Base-by-base conservation (phyloP, 257 asterid genomes). In the Primulina eburnea region DNA sequence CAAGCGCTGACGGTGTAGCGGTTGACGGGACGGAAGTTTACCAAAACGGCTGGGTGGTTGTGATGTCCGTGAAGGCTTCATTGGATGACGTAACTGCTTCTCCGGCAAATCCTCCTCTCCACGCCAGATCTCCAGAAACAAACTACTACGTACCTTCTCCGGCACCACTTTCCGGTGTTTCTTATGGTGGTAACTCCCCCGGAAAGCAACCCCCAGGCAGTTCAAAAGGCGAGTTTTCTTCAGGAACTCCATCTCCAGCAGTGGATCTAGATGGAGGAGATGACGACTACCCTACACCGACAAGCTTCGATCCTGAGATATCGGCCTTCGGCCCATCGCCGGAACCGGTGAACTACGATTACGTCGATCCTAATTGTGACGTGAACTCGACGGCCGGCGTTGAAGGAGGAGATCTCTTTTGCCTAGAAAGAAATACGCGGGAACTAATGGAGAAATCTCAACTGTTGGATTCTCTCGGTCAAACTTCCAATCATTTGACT, bases 21-120 rank as follows among this genome's bases (percentile, higher is more conserved):
- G 78, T 82, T 71, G 78, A 71, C 33, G 76, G 64, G 70, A 67
- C 68, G 64, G 94, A 88, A 83, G 83, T 86, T 69, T 90, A 88
- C 68, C 88, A 68, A 9, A 85, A 85, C 76, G 76, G 81, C 69
- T 88, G 97, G 96, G 75, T 90, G 10, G 88, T 81, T 26, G 87
- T 88, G 64, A 30, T 88, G 20, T 79, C 89, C 21, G 30, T 90
- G 52, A 32, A 64, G 68, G 52, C 60, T 68, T 70, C 95, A 20
- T 77, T 88, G n/a, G 92, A 89, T 37, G 84, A 83, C 33, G 78
- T 43, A 82, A 67, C 55, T 63, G 76, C 11, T 62, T 65, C 65
- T 64, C 58, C 26, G 2, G 32, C 1, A 29, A 32, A 63, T 40
- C 74, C 64, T n/a, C 65, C 75, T n/a, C 1, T 32, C 16, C 1